Evolutionary conservation across 805 yeast species (phyloP), one percentile per base, ranked within the genome.

Genomic region (Suhomyces prunicola): DNA sequence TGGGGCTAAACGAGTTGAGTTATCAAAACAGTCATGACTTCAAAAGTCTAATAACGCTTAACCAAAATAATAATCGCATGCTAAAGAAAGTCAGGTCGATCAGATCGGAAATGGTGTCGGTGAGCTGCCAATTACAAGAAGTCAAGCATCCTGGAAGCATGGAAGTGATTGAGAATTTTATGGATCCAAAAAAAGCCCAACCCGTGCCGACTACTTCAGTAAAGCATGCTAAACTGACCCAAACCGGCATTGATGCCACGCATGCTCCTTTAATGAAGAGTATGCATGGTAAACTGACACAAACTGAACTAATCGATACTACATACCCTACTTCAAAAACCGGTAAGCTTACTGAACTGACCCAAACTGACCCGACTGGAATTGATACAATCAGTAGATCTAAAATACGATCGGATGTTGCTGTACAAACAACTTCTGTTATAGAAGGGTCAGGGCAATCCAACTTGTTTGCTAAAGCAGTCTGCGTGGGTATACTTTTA

Each of bases 11-110:
- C 31, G 49, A 48, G 17, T 26, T 57, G 42, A 45, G 50, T 13
- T 40, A 27, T n/a, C 57, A 54, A 44, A 57, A 57, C 40, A 47
- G 15, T 46, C 27, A 46, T 2, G 60, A 54, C 33, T 53, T 57
- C 26, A 17, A 51, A 41, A 51, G 47, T 36, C 50, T 57, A 44
- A 22, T 39, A 35, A 41, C 29, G 12, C 46, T 57, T 33, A 46
- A 46, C 29, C 26, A 17, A 23, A 53, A 48, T 26, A 52, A 50
- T 12, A 50, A 53, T 10, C 35, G 44, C 15, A 54, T 54, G 51
- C 24, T 26, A 2, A 23, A 51, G 26, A 40, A 54, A 3, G 24
- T 54, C 24, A 52, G 46, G 9, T 42, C 52, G 5, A n/a, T 57
- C 19, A 41, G 54, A 22, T 35, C 55, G 1, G 60, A 54, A 17